Evolutionary conservation across 441 rosid genomes (phyloP).

Genomic region (Adansonia madagascariensis): DNA sequence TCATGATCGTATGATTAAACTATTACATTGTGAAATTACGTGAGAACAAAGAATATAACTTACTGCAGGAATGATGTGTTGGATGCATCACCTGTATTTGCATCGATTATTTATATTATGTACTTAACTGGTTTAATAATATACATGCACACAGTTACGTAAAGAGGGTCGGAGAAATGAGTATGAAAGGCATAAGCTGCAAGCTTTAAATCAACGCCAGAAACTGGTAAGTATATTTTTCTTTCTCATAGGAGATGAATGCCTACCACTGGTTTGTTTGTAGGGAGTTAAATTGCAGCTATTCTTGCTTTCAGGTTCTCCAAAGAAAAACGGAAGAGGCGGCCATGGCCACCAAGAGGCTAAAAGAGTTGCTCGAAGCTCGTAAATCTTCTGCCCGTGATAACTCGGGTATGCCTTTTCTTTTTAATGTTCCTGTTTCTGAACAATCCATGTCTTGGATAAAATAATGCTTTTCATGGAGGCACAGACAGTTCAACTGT

Average conservation of each 20-base stretch:
- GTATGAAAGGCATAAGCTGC: conserved; percentile 97
- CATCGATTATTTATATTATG: neutral
- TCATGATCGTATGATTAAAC: conserved; percentile 9
- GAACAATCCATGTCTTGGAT: conserved; percentile 21
- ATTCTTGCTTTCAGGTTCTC: conserved; percentile 68
- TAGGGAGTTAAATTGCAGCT: conserved; percentile 18
- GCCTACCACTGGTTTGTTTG: neutral
- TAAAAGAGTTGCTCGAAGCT: conserved; percentile 96
- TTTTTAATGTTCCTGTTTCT: conserved; percentile 28
- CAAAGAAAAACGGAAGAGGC: conserved; percentile 99
- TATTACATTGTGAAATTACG: conserved; percentile 19
- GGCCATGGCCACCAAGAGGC: conserved; percentile 95
- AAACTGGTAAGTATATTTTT: conserved; percentile 66
- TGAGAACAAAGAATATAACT: neutral
- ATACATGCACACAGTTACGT: conserved; percentile 57
- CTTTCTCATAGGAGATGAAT: conserved; percentile 7
- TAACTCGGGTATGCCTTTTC: conserved; percentile 49
- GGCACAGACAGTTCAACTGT: conserved; percentile 11
- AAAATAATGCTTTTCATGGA: conserved; percentile 7
- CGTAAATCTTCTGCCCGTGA: conserved; percentile 89
- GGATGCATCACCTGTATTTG: conserved; percentile 2
- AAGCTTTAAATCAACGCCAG: conserved; percentile 96
- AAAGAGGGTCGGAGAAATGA: conserved; percentile 97
- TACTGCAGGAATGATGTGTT: neutral
- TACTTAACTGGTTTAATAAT: conserved; percentile 20